These are phyloP conservation scores for Knufia fluminis DNA, from an alignment of 2,329 filamentous ascomycete species.

Conservation along the genomic window DNA sequence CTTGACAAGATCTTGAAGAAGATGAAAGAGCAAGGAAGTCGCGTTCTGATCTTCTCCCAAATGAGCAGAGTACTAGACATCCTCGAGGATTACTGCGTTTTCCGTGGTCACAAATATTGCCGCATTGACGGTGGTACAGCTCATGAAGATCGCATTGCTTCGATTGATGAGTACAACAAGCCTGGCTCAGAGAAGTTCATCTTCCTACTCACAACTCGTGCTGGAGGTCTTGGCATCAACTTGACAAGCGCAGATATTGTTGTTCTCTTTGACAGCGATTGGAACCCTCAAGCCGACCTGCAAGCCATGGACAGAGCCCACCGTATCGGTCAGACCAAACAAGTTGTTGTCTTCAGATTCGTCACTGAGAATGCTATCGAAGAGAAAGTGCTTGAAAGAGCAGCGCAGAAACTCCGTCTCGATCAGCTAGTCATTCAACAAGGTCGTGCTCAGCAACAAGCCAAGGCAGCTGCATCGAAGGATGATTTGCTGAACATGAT, in stretches of 20 bases:
- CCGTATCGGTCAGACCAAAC: constrained; percentile 96
- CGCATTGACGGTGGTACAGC: constrained; percentile 95
- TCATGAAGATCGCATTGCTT: constrained; percentile 93
- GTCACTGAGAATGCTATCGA: constrained; percentile 98
- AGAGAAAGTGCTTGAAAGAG: constrained; percentile 93
- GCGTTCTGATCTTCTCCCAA: constrained; percentile 97
- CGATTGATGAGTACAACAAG: constrained; percentile 98
- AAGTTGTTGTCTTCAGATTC: constrained; percentile 92
- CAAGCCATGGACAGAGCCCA: constrained; percentile 99
- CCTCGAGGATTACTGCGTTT: constrained; percentile 95
- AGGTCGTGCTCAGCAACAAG: constrained; percentile 81
- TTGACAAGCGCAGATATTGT: constrained; percentile 92
- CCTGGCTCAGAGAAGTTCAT: constrained; percentile 92
- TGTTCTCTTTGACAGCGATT: constrained; percentile 92
- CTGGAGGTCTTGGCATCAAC: constrained; percentile 94
- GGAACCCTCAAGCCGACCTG: constrained; percentile 96
- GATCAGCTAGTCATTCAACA: constrained; percentile 98
- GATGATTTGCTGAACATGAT: constrained; percentile 97
- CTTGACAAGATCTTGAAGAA: constrained; percentile 82
- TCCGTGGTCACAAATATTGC: constrained; percentile 90
- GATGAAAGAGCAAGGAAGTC: constrained; percentile 75
- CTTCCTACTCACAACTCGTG: constrained; percentile 88
- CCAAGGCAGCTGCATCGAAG: constrained; percentile 87
- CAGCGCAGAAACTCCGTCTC: constrained; percentile 89
- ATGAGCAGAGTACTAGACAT: constrained; percentile 98